phyloP scores from a whole-genome alignment of 306 rosid genomes.

The Medicago ruthenica region DNA sequence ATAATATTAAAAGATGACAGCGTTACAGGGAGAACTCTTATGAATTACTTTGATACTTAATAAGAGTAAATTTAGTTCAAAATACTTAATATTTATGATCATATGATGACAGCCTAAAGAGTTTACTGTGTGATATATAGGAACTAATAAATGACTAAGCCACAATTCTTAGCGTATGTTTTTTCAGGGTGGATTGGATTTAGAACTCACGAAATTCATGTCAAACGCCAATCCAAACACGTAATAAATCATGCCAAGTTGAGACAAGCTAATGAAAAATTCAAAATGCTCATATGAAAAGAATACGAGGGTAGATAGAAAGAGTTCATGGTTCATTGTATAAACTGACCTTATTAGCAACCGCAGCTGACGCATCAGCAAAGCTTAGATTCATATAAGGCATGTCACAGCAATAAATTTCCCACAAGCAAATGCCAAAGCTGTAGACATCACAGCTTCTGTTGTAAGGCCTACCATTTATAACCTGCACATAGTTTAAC shows the following conservation, averaged over 20 bases:
- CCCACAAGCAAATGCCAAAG: conserved; percentile 91
- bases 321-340: neutral
- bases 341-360: conserved; percentile 59
- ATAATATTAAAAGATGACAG: neutral
- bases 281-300: conserved; percentile 6
- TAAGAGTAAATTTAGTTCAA: neutral
- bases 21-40: neutral
- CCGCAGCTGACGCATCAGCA: conserved; percentile 64
- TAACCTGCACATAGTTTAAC: conserved; percentile 59
- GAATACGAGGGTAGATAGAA: neutral
- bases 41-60: neutral
- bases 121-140: neutral
- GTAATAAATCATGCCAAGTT: neutral
- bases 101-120: neutral
- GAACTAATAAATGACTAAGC: neutral
- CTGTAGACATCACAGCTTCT: conserved; percentile 85
- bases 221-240: too few relatives aligned
- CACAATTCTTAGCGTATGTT: too few relatives aligned
- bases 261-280: neutral
- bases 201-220: too few relatives aligned
- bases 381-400: conserved; percentile 73
- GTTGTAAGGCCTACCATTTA: conserved; percentile 81
- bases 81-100: neutral
- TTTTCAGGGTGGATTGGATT: too few relatives aligned
- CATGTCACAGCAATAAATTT: conserved; percentile 77